phyloP scores from a whole-genome alignment of 805 yeast species.

The Saturnispora halmiae region DNA sequence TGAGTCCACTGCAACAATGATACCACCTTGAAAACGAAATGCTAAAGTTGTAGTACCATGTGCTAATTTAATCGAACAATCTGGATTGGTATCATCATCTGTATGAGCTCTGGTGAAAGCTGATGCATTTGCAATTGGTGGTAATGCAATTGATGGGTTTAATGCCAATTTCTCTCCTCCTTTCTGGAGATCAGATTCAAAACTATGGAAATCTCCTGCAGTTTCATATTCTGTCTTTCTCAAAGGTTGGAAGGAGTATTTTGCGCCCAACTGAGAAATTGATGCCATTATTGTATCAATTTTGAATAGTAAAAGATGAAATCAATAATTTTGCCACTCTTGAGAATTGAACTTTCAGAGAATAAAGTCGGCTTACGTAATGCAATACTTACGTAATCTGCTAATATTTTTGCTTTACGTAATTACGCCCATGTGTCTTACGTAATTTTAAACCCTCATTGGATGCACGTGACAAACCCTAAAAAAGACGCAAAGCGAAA shows the following conservation, averaged over 20 bases:
- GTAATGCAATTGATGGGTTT: slow-evolving; percentile 60
- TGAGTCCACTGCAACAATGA: slow-evolving; percentile 93
- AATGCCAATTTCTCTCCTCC: slow-evolving; percentile 19
- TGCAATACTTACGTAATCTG: not conserved
- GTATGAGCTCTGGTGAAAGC: slow-evolving; percentile 96
- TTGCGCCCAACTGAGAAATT: slow-evolving; percentile 24
- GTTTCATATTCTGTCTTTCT: slow-evolving; percentile 2
- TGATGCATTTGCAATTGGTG: slow-evolving; percentile 82
- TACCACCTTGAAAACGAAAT: slow-evolving; percentile 92
- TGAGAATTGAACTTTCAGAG: too few relatives aligned
- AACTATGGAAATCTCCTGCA: slow-evolving; percentile 10
- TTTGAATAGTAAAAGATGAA: not conserved
- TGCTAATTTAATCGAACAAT: slow-evolving; percentile 90
- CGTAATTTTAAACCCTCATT: not conserved
- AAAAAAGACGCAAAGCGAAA: not conserved
- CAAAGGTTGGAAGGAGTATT: slow-evolving; percentile 21
- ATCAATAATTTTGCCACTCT: not conserved
- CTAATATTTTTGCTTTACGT: not conserved
- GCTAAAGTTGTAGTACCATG: slow-evolving; percentile 99
- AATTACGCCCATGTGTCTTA: not conserved
- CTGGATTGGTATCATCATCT: slow-evolving; percentile 87
- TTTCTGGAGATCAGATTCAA: slow-evolving; percentile 21
- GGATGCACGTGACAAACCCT: not conserved
- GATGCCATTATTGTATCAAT: slow-evolving; percentile 19
- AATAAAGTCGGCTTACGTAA: not conserved